Percentiles rank a stretch among this genome's conserved stretches.
Evolutionary conservation across 352 stramenopile species (phyloP).

Genomic region (Pythium apleroticum): DNA sequence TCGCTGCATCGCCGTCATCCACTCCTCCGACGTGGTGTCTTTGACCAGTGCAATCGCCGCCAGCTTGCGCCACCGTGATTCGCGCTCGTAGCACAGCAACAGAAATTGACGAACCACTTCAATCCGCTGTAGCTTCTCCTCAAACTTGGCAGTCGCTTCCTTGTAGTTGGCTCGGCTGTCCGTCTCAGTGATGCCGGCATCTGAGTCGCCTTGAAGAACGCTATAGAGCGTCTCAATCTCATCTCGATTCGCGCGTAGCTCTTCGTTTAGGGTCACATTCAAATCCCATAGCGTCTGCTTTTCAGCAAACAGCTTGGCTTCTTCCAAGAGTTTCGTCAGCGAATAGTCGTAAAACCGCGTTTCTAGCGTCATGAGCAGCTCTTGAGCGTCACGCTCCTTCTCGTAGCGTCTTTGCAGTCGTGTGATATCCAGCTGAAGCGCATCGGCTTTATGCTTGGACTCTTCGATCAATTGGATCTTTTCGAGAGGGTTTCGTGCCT

Average conservation of each 20-base stretch:
- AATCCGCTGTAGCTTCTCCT: constrained; percentile 47
- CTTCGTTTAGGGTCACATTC: constrained; percentile 40
- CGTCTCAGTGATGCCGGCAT: neutral
- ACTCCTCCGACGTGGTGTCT: constrained; percentile 60
- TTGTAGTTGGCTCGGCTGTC: neutral
- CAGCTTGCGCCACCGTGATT: constrained; percentile 57
- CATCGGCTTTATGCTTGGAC: constrained; percentile 24
- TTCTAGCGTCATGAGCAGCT: constrained; percentile 48
- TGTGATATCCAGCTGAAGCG: constrained; percentile 29
- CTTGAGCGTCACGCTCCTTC: constrained; percentile 44
- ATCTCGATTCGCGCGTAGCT: constrained; percentile 38
- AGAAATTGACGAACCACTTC: constrained; percentile 57
- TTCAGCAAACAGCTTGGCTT: constrained; percentile 50
- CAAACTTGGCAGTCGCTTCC: constrained; percentile 41
- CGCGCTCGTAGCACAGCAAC: constrained; percentile 63
- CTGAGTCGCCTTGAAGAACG: constrained; percentile 30
- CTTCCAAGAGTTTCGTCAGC: constrained; percentile 49
- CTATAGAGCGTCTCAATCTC: constrained; percentile 46
- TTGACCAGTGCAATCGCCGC: constrained; percentile 49
- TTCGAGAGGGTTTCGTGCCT: constrained; percentile 57
- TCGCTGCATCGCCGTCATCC: constrained; percentile 62
- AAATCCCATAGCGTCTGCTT: constrained; percentile 68
- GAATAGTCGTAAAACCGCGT: constrained; percentile 45
- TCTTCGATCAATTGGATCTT: constrained; percentile 37
- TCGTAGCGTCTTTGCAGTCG: constrained; percentile 27